Evolutionary conservation across 352 stramenopile genomes (phyloP), one percentile per base, ranked within the genome.

Genomic region (Pythium aquatile): DNA sequence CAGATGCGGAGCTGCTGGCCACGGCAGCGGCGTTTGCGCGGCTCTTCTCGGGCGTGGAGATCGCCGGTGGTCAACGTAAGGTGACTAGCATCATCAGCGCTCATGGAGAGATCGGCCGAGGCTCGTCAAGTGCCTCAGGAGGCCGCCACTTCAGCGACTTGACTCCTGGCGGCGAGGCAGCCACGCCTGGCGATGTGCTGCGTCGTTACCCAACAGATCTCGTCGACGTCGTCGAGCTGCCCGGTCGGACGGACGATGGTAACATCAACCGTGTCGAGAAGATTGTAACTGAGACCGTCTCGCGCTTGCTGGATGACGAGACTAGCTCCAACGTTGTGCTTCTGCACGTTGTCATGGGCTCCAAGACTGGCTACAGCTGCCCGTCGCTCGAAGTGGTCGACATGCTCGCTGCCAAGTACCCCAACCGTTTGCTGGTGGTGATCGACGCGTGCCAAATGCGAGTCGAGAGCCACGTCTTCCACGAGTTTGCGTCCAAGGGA

Each of bases 371-470:
- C 13, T 91, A 92, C 59, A 77, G 73, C 39, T 94, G 79, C 55
- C 89, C 89, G 17, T 91, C 83, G 14, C 76, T 95, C 58, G 63
- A 84, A 1, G 60, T 82, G 28, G 76, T 93, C 2, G 71, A 91
- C 33, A 47, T 55, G 29, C 72, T 96, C 9, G 72, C 75, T 5
- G 42, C 57, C 13, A 73, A 79, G 48, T 93, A 92, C 69, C 72
- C 75, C 29, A 88, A 90, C 52, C 79, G 83, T 0, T 48, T 97
- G 48, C 53, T 96, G 14, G 84, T 97, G 9, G 88, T 96, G 29
- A 68, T 96, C 24, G 89, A 97, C 48, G 88, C 89, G 53, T 97
- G 89, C 39, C 89, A 97, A 44, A 91, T 97, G 77, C 85, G 89
- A 3, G 67, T 93, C 16, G 77, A 93, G 39, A 71, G 74, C 58